Conservation (phyloP, 1,284 basidiomycete genomes). For the Irpex sp. region DNA sequence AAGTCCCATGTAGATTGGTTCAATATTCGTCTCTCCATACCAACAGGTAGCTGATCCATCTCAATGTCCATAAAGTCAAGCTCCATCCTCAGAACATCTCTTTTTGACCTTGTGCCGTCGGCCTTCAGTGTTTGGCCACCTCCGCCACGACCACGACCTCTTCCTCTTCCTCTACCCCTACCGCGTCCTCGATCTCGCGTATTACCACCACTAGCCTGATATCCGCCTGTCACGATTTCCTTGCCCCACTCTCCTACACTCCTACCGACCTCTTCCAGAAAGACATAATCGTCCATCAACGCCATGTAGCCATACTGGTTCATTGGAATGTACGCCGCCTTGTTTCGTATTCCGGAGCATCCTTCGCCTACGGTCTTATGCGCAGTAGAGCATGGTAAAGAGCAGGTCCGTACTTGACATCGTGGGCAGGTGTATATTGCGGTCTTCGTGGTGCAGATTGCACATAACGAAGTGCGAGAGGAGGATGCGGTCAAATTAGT, state of each 20-base stretch:
- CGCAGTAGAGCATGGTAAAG: slow-evolving; percentile 61
- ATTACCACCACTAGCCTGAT: slow-evolving; percentile 16
- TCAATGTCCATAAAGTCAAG: slow-evolving; percentile 66
- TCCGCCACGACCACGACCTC: slow-evolving; percentile 23
- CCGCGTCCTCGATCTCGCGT: slow-evolving; percentile 19
- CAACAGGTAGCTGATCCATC: slow-evolving; percentile 71
- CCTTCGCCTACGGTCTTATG: slow-evolving; percentile 61
- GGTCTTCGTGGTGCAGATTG: slow-evolving; percentile 40
- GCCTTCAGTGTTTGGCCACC: slow-evolving; percentile 10
- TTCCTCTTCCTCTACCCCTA: slow-evolving; percentile 18
- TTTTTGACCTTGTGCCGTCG: slow-evolving; percentile 39
- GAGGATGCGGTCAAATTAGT: neutral
- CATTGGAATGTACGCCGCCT: slow-evolving; percentile 72
- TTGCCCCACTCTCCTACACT: slow-evolving; percentile 68
- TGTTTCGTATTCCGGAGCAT: slow-evolving; percentile 75
- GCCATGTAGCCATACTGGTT: slow-evolving; percentile 77
- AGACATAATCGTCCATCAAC: slow-evolving; percentile 84
- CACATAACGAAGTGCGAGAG: slow-evolving; percentile 34
- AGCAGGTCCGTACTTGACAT: slow-evolving; percentile 71
- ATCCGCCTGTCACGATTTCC: slow-evolving; percentile 61
- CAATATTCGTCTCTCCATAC: slow-evolving; percentile 75
- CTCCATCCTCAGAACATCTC: slow-evolving; percentile 62
- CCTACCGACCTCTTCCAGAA: slow-evolving; percentile 76
- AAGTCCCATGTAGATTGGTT: slow-evolving; percentile 83
- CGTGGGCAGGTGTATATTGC: slow-evolving; percentile 83